Base-by-base conservation (phyloP, 177 flowering plant species). In the Vitis hybrid region DNA sequence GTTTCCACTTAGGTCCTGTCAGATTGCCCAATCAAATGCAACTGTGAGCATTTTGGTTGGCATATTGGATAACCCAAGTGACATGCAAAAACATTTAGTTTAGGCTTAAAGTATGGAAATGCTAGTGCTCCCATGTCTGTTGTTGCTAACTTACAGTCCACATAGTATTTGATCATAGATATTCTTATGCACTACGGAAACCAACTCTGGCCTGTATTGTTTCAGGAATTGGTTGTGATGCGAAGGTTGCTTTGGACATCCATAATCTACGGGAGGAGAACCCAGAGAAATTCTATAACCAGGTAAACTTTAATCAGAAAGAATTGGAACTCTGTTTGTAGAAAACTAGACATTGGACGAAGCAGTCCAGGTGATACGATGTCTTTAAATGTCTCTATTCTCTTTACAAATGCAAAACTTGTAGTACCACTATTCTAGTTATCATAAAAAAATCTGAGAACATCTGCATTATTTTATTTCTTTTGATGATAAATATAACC, bases 241-340 rank as follows among this genome's bases (percentile, higher is more conserved):
- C 98, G 26, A 94, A 91, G 87, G 97, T 94, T 81, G 97, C 97
- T 52, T 70, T 91, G 67, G 97, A 94, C 67, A 91, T 94, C 60
- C 98, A 94, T 78, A 92, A 85, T 80, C 68, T 87, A 64, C 87
- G 98, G 55, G 97, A 94, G 79, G 97, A 92, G 78, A 94, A 94
- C 68, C 98, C 97, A 13, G 97, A 91, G 72, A 91, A 85, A 80
- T 94, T 94, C 71, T 89, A 91, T 74, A 94, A 88, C 71, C 98
- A 94, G 97, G 98, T 92, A 75, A 64, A 56, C 54, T 21, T 30
- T 45, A 14, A 3, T 10, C 10, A 11, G 19, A 63, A 63, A 39
- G 6, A 66, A 19, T 66, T 34, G n/a, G 19, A 45, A 30, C 14
- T 26, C 34, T 21, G 15, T 52, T 23, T 51, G 30, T 39, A 32